Conservation (phyloP, 352 stramenopile genomes). For the Phytopythium delawarense region DNA sequence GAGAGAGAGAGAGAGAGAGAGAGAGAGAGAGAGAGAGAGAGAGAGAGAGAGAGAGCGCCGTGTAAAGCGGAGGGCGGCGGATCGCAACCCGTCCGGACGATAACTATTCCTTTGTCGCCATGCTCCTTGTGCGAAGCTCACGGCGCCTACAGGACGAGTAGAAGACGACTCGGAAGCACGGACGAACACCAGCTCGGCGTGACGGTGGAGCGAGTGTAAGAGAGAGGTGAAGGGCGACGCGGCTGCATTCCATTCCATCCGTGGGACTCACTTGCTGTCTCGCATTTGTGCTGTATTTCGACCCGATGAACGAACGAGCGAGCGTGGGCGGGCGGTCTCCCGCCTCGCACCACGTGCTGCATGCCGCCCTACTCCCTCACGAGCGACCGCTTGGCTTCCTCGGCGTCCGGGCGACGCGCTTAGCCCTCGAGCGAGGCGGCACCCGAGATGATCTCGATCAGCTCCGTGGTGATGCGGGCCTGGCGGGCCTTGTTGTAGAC, state of each 20-base stretch:
- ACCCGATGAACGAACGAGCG: background rate
- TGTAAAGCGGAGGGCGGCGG: too few relatives aligned
- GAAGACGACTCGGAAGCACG: too few relatives aligned
- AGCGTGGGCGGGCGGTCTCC: too few relatives aligned
- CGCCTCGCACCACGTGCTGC: too few relatives aligned
- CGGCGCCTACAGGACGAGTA: too few relatives aligned
- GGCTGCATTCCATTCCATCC: background rate
- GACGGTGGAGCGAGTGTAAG: too few relatives aligned
- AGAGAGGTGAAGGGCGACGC: background rate
- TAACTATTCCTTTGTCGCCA: too few relatives aligned
- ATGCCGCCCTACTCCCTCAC: background rate
- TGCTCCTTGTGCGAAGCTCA: too few relatives aligned
- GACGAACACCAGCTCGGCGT: too few relatives aligned
- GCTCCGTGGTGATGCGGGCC: conserved; percentile 95
- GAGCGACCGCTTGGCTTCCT: background rate
- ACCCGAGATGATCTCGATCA: conserved; percentile 99
- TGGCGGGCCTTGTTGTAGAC: conserved; percentile 92
- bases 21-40: too few relatives aligned
- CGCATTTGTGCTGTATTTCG: conserved; percentile 3
- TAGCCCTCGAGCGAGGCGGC: conserved; percentile 93
- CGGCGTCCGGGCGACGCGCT: conserved; percentile 9
- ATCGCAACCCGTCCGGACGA: too few relatives aligned
- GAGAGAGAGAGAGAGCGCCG: too few relatives aligned
- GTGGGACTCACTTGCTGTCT: background rate
- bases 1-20: background rate